Evolutionary conservation across 441 rosid species (phyloP).

Genomic region (Raphanus hybrid): DNA sequence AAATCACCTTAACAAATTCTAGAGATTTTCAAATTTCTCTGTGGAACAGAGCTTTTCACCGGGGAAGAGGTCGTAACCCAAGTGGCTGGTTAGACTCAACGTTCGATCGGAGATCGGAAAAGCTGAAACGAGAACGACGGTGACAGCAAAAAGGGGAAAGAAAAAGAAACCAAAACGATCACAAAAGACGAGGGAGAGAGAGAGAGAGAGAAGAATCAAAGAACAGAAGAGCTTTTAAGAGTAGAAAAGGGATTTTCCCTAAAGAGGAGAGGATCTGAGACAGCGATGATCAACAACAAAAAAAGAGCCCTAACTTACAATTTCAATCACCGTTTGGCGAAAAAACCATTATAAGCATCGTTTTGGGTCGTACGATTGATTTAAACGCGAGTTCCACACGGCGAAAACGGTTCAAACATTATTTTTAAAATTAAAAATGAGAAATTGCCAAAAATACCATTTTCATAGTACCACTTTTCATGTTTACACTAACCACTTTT

Average conservation of each 20-base stretch:
- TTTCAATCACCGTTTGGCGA: constrained; percentile 31
- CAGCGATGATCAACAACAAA: constrained; percentile 13
- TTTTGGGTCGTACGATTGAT: constrained; percentile 35
- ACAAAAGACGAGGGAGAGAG: constrained; percentile 4
- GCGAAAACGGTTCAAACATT: constrained; percentile 52
- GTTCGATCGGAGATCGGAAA: constrained; percentile 31
- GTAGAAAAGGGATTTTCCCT: not conserved
- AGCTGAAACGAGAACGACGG: constrained; percentile 28
- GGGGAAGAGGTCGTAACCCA: not conserved
- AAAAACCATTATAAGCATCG: constrained; percentile 3
- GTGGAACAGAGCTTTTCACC: constrained; percentile 2
- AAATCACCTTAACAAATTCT: not conserved
- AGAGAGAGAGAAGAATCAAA: constrained; percentile 9
- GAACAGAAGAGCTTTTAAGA: not conserved
- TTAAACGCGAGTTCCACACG: constrained; percentile 74
- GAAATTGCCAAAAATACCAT: too few species aligned
- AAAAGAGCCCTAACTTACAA: not conserved
- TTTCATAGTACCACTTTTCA: too few species aligned
- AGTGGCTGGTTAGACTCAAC: not conserved
- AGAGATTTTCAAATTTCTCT: not conserved
- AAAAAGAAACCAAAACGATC: not conserved
- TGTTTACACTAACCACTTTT: too few species aligned
- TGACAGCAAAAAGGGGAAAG: not conserved
- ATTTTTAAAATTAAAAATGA: not conserved
- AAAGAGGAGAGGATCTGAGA: constrained; percentile 33